Conservation (phyloP, 1,139 yeast genomes). For the Pichia sp. region DNA sequence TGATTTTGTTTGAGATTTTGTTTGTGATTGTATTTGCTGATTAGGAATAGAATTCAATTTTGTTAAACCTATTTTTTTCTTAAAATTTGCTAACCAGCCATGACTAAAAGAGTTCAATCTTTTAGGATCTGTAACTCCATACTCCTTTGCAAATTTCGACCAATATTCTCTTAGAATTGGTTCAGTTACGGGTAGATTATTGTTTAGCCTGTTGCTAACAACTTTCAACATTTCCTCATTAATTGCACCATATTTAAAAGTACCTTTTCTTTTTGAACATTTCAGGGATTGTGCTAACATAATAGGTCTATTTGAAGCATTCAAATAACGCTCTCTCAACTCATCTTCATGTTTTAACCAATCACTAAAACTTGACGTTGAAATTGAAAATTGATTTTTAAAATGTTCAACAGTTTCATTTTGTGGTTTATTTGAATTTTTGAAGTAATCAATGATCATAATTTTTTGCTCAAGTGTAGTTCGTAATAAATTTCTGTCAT, state of each 20-base stretch:
- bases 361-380: constrained; percentile 53
- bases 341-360: constrained; percentile 53
- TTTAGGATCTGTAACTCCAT: constrained; percentile 56
- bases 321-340: constrained; percentile 36
- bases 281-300: constrained; percentile 34
- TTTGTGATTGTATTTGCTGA: neutral
- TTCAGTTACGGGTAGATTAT: constrained; percentile 45
- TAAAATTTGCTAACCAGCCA: constrained; percentile 58
- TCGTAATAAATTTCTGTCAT: constrained; percentile 20
- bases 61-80: constrained; percentile 50
- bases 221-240: constrained; percentile 52
- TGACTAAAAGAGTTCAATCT: constrained; percentile 48
- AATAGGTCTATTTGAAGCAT: constrained; percentile 17
- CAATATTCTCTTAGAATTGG: constrained; percentile 51
- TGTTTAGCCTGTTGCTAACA: constrained; percentile 40
- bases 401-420: constrained; percentile 52
- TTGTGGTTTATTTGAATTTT: constrained; percentile 44
- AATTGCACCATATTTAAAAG: constrained; percentile 50
- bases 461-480: constrained; percentile 52
- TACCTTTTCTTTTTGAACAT: constrained; percentile 41
- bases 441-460: constrained; percentile 47
- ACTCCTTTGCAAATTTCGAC: constrained; percentile 49
- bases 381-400: constrained; percentile 43
- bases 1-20: neutral
- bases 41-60: constrained; percentile 18